Base-by-base conservation (phyloP, 495 filamentous ascomycete genomes). In the Neurospora discreta region DNA sequence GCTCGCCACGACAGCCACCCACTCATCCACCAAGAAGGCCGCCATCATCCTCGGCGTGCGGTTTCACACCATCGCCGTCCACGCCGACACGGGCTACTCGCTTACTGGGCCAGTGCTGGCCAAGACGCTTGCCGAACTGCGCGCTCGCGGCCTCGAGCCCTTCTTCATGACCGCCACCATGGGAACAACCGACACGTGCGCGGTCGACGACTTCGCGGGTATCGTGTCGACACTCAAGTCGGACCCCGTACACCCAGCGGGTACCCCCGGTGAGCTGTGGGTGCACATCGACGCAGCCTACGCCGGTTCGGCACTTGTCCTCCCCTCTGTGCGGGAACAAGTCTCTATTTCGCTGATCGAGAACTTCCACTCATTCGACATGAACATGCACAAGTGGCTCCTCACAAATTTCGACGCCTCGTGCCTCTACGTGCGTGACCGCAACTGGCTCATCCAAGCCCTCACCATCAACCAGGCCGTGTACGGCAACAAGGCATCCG, bases 321-420 rank as follows among this genome's bases (percentile, higher is more conserved):
- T 89, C 18, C 89, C 93, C 20, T 93, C 97, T 76, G 93, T 90
- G 78, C 90, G 92, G 74, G 46, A 68, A 36, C 26, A 68, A 9
- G 72, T 69, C n/a, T 36, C 73, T 84, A 92, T 76, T 85, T 77
- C 84, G 52, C 81, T 86, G 8, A 88, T 97, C 68, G 80, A 79
- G 11, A 78, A 83, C 2, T 93, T 97, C 72, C 93, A 97, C 81
- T 93, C 90, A 77, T 97, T 95, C 84, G 88, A 97, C 78, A 89
- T 92, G 83, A 99, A 98, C 81, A 91, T 98, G 91, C 95, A 98
- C 84, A 99, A 99, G 84, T 98, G 95, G 94, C 85, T 98, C 43
- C 87, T 98, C 16, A 93, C 93, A 52, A 97, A 97, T 81, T 98
- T 99, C 77, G 95, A 99, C 81, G 93, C 93, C 26, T 93, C 90